Base-by-base conservation (phyloP, 1,139 yeast species). In the Geotrichum bryndzae region DNA sequence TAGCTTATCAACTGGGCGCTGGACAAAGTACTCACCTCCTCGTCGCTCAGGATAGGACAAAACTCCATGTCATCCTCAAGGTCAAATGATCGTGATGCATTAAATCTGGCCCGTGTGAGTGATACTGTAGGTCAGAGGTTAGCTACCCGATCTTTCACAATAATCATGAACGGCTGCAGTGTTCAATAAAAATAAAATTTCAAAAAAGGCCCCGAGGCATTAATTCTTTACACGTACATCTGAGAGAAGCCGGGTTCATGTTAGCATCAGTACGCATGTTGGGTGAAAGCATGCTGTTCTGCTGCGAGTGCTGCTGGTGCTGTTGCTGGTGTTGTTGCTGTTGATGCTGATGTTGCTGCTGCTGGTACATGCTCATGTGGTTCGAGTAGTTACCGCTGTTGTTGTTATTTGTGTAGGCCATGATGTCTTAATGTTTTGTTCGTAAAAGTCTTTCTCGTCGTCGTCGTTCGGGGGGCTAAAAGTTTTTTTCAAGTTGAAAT, bases 61-160 rank as follows among this genome's bases (percentile, higher is more conserved):
- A 86, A 86, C 73, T 85, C 90, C 60, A 82, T 71, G 68, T 86
- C 90, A 63, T 86, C 87, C 70, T 84, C 88, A 55, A 80, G 69
- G 66, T 85, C 88, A 73, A 86, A 85, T 23, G 88, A 82, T 66
- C 86, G 81, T 65, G 84, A 84, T 57, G 84, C 80, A 67, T 84
- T 83, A 68, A 84, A 79, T 68, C 82, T 80, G 33, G 77, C 63
- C 45, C 61, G 27, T 33, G 61, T 54, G 25, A 58, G 41, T 8
- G 61, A 58, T 53, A 58, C 61, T 58, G 50, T 5, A 58, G 31
- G 51, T 52, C 5, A 18, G 13, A 22, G 25, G 59, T 51, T 51
- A 45, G 55, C 29, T n/a, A 23, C n/a, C 10, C 7, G 13, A n/a
- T 18, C 27, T 7, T 13, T 15, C 18, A 29, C 27, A 11, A 23